Base-by-base conservation (phyloP, 129 eudicot species). In the Heracleum sosnowskyi region DNA sequence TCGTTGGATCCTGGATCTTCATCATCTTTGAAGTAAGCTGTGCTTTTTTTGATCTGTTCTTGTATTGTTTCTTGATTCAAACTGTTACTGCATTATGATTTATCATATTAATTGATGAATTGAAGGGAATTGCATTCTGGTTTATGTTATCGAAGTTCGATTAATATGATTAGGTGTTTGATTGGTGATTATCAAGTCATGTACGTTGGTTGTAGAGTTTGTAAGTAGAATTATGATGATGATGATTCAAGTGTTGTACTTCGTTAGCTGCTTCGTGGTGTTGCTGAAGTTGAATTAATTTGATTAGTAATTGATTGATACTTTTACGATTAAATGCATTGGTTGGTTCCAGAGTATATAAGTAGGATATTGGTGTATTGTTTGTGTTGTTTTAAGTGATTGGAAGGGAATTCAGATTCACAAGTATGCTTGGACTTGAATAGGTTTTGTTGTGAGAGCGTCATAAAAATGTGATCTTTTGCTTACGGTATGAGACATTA, bases 1-100 rank as follows among this genome's bases (percentile, higher is more conserved):
- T 90, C 96, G 3, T 79, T 92, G 51, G 96, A 92, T 84, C 93
- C 83, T 18, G 81, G 82, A 53, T 80, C 91, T 78, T 85, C 93
- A 26, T 86, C 92, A 29, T 62, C 84, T 41, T 18, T 84, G 29
- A 66, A 5, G 51, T 46, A 0, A 35, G 42, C 22, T 63, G 5
- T 2, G 34, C 4, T 29, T 11, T 29, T 2, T 24, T 66, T 31
- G 39, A 31, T 33, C 39, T 33, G 0, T 66, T 66, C 17, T 66
- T 8, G 2, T 31, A 8, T 66, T 11, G 40, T 13, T 66, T 66
- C 10, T 29, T 66, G 7, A 16, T 66, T 66, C 4, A 31, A 3
- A n/a, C 31, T 29, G 24, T 66, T 66, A 15, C 24, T 12, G 39
- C 72, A 66, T 28, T 66, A 40, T 66, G 40, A 1, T 60, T 2